Conservation (phyloP, 1,139 yeast species). For the Candida neerlandica region DNA sequence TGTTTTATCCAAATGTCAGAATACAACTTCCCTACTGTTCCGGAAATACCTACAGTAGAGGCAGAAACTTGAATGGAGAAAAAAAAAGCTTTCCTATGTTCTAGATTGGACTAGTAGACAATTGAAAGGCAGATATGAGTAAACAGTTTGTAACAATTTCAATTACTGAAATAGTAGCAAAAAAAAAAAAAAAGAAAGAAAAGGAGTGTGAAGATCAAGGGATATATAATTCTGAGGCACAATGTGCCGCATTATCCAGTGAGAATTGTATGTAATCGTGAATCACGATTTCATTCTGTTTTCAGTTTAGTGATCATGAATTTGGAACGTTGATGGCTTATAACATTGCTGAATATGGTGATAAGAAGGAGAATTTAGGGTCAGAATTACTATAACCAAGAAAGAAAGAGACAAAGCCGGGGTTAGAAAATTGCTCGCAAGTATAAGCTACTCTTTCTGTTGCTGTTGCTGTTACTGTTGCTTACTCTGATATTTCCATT, state of each 20-base stretch:
- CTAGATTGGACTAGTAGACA: neutral
- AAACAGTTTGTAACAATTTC: neutral
- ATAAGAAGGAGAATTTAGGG: neutral
- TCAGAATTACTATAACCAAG: neutral
- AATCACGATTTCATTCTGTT: neutral
- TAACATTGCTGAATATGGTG: neutral
- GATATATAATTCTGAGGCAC: neutral
- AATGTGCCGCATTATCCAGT: slow-evolving; percentile 3
- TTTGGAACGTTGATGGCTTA: neutral
- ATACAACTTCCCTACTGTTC: neutral
- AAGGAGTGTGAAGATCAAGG: neutral
- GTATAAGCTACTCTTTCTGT: no score
- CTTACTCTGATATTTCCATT: no score
- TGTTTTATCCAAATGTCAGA: neutral
- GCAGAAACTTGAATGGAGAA: neutral
- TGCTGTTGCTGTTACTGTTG: no score
- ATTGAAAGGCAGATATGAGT: neutral
- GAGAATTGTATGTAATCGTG: neutral
- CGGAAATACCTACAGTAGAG: neutral
- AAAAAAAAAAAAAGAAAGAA: neutral
- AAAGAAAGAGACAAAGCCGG: neutral
- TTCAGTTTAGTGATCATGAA: neutral
- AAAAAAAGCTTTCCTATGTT: neutral
- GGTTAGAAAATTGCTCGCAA: neutral
- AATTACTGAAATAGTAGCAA: neutral